Evolutionary conservation across 73 alveolate genomes (phyloP), one percentile per base, ranked within the genome.

Genomic region (Paramecium sonneborni): DNA sequence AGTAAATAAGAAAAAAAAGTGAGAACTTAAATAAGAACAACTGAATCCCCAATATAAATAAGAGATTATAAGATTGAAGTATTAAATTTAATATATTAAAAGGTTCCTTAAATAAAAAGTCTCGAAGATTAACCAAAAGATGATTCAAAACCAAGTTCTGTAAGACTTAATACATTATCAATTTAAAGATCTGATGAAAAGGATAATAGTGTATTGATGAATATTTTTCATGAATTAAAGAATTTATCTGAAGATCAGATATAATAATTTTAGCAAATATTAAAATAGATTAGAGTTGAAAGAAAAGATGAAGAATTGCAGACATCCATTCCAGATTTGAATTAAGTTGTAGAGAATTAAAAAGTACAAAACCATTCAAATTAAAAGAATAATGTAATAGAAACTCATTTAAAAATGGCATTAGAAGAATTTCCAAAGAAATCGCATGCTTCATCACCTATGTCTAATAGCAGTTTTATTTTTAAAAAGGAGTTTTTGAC

Each of bases 381-480:
- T 35, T 12, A 35, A 35, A 32, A 38, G 5, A 38, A 35, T 21
- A 74, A 74, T 38, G 34, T 74, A 0, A 11, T 35, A 34, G 67
- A 74, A 74, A 30, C 20, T 35, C 87, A 74, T 74, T 74, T 21
- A 23, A 74, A 74, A 35, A 32, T 74, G 56, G 87, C 87, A 74
- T n/a, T 32, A n/a, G 87, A 74, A 34, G 67, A 32, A 74, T 32
- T 74, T 37, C 87, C 87, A 4, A 43, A 35, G 20, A 38, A 35
- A 18, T 30, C 68, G 6, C n/a, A 52, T 52, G 68, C 68, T n/a
- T 52, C 68, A 0, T 52, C 68, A 21, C 68, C 68, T 5, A 52
- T 52, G 68, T 52, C 68, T 15, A 52, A 52, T 21, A 52, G 68
- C 23, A 52, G 68, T 52, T 52, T 52, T 5, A 52, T 52, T 4